phyloP scores from a whole-genome alignment of 345 rosid species.

The Psidium guajava region DNA sequence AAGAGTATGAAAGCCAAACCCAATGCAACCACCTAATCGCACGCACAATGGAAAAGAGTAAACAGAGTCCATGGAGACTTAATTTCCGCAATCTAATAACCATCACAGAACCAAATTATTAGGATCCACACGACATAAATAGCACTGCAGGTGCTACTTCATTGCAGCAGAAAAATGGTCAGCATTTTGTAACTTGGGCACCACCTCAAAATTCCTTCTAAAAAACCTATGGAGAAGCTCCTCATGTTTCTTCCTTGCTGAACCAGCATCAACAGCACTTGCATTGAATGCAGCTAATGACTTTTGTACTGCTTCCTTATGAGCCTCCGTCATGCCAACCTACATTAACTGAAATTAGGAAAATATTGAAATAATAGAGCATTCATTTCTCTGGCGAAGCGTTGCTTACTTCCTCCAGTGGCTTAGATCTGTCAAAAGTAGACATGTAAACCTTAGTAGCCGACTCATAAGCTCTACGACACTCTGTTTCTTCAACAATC shows the following conservation, averaged over 20 bases:
- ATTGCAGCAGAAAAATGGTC: neutral
- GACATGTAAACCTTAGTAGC: slow-evolving; percentile 65
- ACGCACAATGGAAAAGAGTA: neutral
- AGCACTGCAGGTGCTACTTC: neutral
- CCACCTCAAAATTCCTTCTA: slow-evolving; percentile 76
- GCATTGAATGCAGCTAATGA: slow-evolving; percentile 61
- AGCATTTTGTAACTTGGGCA: neutral
- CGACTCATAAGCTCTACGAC: slow-evolving; percentile 80
- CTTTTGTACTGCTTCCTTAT: slow-evolving; percentile 74
- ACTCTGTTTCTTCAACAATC: slow-evolving; percentile 99
- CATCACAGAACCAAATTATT: neutral
- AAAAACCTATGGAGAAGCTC: slow-evolving; percentile 74
- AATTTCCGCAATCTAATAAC: neutral
- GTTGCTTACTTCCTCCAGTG: slow-evolving; percentile 74
- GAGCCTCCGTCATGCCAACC: slow-evolving; percentile 80
- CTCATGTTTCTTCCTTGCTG: slow-evolving; percentile 69
- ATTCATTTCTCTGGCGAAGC: neutral
- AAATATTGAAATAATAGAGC: slow-evolving; percentile 1
- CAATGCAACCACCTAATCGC: neutral
- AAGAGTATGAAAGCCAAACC: neutral
- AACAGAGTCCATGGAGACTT: neutral
- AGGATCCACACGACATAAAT: neutral
- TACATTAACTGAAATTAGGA: slow-evolving; percentile 24
- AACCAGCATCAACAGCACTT: slow-evolving; percentile 74
- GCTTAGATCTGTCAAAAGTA: slow-evolving; percentile 57